Evolutionary conservation across 2,329 filamentous ascomycete genomes (phyloP), one percentile per base, ranked within the genome.

Genomic region (Xylariaceae sp.): DNA sequence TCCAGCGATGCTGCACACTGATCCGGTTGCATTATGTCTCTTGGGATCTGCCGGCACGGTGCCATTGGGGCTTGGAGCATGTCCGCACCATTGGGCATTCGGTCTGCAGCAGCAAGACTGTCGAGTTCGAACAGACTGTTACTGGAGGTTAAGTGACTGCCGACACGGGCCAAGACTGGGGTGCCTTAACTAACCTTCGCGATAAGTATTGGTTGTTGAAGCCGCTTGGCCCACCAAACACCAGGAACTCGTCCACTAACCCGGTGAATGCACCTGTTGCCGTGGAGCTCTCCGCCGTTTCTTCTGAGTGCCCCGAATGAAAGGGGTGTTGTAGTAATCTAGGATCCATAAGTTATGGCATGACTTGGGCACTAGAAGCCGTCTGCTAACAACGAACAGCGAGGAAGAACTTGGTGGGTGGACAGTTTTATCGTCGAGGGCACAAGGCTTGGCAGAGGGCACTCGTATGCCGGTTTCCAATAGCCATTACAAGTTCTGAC

Each of bases 271-370:
- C 31, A 21, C 37, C 37, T 9, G 38, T 23, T 31, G 16, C 3
- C 18, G 30, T 24, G n/a, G n/a, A n/a, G 8, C 37, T 16, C n/a
- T 40, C 38, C 15, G 23, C 15, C 18, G 24, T 27, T 15, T 41
- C 41, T 21, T 37, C 38, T 4, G 37, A 16, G 11, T 31, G 12
- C 23, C 33, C 41, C 26, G 41, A 15, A 17, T 41, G 38, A 26
- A 41, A 36, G 36, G 32, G 15, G 23, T 37, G 36, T 21, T 44
- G 41, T 17, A 29, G 26, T 34, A 36, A 12, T 36, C 33, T 40
- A 36, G 34, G 27, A 40, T 40, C 41, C 41, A 44, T 44, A 35
- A 19, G 41, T 19, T 44, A 43, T 40, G 24, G 24, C 37, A 43
- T 43, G 29, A 19, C 41, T n/a, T n/a, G n/a, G n/a, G n/a, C n/a